These are phyloP conservation scores for Penicillium paneum DNA, from an alignment of 2,329 filamentous ascomycete species.

Conservation along the genomic window DNA sequence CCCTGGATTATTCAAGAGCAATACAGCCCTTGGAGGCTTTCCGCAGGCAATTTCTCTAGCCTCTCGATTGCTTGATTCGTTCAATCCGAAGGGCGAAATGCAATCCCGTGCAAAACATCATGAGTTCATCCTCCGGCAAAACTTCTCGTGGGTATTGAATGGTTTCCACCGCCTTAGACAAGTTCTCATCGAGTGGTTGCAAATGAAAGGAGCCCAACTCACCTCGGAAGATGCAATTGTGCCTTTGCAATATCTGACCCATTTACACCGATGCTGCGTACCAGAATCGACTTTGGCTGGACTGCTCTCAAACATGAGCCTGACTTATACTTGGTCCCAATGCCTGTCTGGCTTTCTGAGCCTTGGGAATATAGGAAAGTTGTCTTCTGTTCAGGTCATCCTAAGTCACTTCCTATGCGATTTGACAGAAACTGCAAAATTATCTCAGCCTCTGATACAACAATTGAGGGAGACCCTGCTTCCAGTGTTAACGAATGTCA, in stretches of 20 bases:
- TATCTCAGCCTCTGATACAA: slow-evolving; percentile 17
- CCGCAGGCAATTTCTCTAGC: slow-evolving; percentile 23
- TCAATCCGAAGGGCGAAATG: slow-evolving; percentile 18
- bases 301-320: slow-evolving; percentile 25
- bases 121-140: slow-evolving; percentile 28
- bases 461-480: slow-evolving; percentile 28
- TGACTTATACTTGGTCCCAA: slow-evolving; percentile 31
- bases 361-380: slow-evolving; percentile 20
- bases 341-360: slow-evolving; percentile 31
- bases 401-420: slow-evolving; percentile 31
- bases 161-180: slow-evolving; percentile 35
- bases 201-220: slow-evolving; percentile 13
- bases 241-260: slow-evolving; percentile 27
- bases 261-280: slow-evolving; percentile 23
- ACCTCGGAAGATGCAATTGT: slow-evolving; percentile 20
- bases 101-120: slow-evolving; percentile 15
- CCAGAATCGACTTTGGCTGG: slow-evolving; percentile 19
- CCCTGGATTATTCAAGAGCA: slow-evolving; percentile 26
- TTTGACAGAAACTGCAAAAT: slow-evolving; percentile 19
- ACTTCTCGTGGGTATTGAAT: slow-evolving; percentile 35
- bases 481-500: slow-evolving; percentile 25
- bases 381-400: slow-evolving; percentile 29
- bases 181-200: slow-evolving; percentile 29
- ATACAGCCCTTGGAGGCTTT: slow-evolving; percentile 28
- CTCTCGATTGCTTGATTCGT: slow-evolving; percentile 32